Base-by-base conservation (phyloP, 2,329 filamentous ascomycete genomes). In the Tolypocladium endophyticum region DNA sequence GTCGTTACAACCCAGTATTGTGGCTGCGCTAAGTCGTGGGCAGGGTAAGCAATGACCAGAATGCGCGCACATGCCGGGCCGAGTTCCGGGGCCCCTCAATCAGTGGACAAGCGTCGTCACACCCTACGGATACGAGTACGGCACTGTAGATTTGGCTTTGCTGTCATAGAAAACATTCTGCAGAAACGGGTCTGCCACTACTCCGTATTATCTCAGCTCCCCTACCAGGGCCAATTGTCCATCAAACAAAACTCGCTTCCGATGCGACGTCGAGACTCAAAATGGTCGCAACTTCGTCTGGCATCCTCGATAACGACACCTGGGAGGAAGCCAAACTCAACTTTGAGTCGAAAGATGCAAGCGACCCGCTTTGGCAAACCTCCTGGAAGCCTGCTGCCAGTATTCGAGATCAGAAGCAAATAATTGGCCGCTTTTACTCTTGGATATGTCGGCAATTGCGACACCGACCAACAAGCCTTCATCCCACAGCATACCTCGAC, bases 401-500 rank as follows among this genome's bases (percentile, higher is more conserved):
- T 8, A 11, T 47, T 16, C 2, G 45, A 52, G 59, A 52, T 35
- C 56, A 50, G 14, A 60, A 45, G 20, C 55, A 41, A 7, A 56
- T 47, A 23, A 25, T 62, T 11, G 56, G 57, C 33, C 54, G 58
- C 36, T 2, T 62, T 30, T 52, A 47, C 12, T 54, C 58, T 5
- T 56, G 58, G 28, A 28, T 65, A 20, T 43, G 43, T 18, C 56
- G 36, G 43, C 45, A 28, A 28, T 23, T 35, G 6, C 43, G 18
- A 20, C 58, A 54, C 30, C 54, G 66, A 6, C 58, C 64, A 1
- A 66, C 67, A 7, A 70, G 66, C 18, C 70, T 79, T 18, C 73
- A 80, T 8, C 73, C 75, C 23, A 86, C 83, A 6, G 82, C 83
- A n/a, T 86, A 83, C 64, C 62, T 73, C 5, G 86, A 89, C 64